These are phyloP conservation scores for Cucurbita maxima DNA, from an alignment of 306 rosid species.

Conservation along the genomic window DNA sequence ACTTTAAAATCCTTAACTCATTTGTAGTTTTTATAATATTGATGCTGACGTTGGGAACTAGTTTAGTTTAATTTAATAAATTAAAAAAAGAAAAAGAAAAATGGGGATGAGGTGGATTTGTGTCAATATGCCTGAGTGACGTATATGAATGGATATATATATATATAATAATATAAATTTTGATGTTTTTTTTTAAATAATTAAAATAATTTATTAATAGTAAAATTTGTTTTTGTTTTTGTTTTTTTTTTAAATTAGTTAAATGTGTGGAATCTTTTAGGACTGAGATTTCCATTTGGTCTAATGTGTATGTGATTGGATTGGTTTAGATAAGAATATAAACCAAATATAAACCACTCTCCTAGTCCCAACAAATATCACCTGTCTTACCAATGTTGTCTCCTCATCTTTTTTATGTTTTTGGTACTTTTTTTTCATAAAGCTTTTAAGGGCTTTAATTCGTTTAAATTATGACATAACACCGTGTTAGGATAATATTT, in stretches of 20 bases:
- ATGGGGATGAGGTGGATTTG: background rate
- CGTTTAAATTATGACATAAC: too few relatives aligned
- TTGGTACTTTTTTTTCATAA: background rate
- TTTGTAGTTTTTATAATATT: background rate
- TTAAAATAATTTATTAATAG: too few relatives aligned
- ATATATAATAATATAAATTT: too few relatives aligned
- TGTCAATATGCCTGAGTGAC: background rate
- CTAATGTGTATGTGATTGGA: background rate
- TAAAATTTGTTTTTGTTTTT: too few relatives aligned
- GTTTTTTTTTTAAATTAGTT: background rate
- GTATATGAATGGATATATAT: too few relatives aligned
- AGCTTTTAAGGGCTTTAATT: background rate
- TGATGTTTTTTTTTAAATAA: too few relatives aligned
- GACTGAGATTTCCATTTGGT: background rate
- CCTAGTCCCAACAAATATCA: background rate
- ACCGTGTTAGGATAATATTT: too few relatives aligned
- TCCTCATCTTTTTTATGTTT: background rate
- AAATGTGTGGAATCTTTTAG: background rate
- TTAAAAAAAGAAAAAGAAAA: background rate
- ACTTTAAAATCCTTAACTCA: background rate
- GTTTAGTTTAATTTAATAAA: background rate
- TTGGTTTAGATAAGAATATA: constrained; percentile 1
- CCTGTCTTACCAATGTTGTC: background rate
- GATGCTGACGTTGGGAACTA: background rate
- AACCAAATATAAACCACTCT: constrained; percentile 1